Base-by-base conservation (phyloP, 805 yeast species). In the Saccharomycopsis fodiens region DNA sequence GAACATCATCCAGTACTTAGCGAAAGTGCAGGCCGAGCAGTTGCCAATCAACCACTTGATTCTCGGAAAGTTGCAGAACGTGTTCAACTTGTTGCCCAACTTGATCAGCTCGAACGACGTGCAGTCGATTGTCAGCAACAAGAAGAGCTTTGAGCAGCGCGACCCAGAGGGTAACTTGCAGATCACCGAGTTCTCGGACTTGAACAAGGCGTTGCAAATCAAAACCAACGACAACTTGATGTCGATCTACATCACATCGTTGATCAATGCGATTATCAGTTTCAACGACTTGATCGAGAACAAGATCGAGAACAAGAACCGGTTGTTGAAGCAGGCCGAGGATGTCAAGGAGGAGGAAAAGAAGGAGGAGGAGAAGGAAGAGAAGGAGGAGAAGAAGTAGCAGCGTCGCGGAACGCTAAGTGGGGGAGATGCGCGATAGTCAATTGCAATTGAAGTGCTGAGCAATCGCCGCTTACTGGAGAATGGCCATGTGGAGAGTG, bases 201-300 rank as follows among this genome's bases (percentile, higher is more conserved):
- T 93, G 52, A 72, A 83, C 17, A 73, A 81, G 44, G 94, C 97
- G 2, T 83, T 91, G 60, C 88, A 95, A 1, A 74, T 85, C 37
- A 93, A 91, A 66, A 87, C 98, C 2, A 94, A 93, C 60, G 99
- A 93, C 60, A 95, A 93, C 64, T 71, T 94, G 56, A 91, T 94
- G 98, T 75, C 87, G 59, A 78, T 93, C 21, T 94, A 94, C 62
- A 79, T 93, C 54, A 78, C 93, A 57, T 82, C 91, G 42, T 69
- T 93, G 57, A 96, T 93, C 20, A 77, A 97, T 60, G 85, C 97
- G 4, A 89, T 94, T 57, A 84, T 93, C 59, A 94, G 97, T 8
- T 91, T 93, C 74, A 96, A 93, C 65, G 95, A 93, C 62, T 74
- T 93, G 63, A 93, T 93, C 60, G 97, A 93, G 58, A 94, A 94